phyloP scores from a whole-genome alignment of 345 rosid species.

The Heritiera littoralis region DNA sequence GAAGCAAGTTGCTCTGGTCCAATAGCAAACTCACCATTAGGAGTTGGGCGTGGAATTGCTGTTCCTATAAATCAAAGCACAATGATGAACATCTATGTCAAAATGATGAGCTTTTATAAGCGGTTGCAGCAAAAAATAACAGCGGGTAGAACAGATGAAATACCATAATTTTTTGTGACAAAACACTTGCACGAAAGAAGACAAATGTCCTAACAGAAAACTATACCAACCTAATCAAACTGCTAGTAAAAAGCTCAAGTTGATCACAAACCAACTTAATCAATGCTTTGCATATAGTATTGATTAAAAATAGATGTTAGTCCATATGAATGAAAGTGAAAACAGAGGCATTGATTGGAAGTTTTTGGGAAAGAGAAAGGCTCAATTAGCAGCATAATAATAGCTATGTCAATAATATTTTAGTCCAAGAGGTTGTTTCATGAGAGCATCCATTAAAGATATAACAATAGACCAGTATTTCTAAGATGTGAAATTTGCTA shows the following conservation, averaged over 20 bases:
- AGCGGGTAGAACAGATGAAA: neutral
- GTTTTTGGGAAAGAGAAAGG: neutral
- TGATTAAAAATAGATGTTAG: neutral
- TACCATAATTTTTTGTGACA: neutral
- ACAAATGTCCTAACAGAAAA: neutral
- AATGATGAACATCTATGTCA: neutral
- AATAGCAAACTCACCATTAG: conserved; percentile 60
- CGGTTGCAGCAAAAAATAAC: neutral
- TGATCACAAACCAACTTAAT: neutral
- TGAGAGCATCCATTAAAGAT: neutral
- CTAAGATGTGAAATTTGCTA: neutral
- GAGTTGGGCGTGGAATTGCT: conserved; percentile 32
- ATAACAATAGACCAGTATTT: neutral
- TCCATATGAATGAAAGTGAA: neutral
- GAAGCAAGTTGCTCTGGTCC: conserved; percentile 69
- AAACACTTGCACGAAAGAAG: neutral
- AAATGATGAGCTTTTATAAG: neutral
- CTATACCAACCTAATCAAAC: neutral
- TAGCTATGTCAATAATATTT: neutral
- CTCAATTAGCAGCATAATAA: neutral
- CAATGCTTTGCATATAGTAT: neutral
- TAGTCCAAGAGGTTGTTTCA: neutral
- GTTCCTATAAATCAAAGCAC: conserved; percentile 36
- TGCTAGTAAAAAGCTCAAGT: neutral
- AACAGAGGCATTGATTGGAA: neutral